Conservation (phyloP, 768 basidiomycete species). For the Lyophyllum shimeji region DNA sequence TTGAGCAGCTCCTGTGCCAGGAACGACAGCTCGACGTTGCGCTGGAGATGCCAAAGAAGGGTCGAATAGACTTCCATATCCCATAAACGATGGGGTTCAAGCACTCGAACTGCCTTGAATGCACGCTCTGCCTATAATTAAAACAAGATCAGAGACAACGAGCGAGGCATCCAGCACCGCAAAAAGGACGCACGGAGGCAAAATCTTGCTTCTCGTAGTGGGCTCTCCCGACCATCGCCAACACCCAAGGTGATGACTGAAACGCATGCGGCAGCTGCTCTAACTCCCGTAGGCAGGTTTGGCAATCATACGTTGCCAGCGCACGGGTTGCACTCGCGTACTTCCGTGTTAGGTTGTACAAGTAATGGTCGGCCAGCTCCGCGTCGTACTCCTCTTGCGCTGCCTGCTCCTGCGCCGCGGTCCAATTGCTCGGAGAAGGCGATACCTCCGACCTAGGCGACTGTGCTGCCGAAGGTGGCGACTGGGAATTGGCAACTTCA, state of each 20-base stretch:
- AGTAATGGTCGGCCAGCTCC: conserved; percentile 77
- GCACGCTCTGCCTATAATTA: conserved; percentile 78
- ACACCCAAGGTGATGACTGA: conserved; percentile 72
- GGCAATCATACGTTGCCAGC: conserved; percentile 74
- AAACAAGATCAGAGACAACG: conserved; percentile 27
- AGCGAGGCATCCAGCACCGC: conserved; percentile 13
- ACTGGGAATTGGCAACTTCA: conserved; percentile 58
- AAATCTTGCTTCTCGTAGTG: conserved; percentile 92
- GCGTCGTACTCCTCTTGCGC: conserved; percentile 71
- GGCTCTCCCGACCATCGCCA: conserved; percentile 82
- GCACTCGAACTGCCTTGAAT: conserved; percentile 75
- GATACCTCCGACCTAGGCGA: conserved; percentile 68
- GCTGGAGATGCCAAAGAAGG: conserved; percentile 91
- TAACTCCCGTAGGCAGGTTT: conserved; percentile 71
- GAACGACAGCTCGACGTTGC: conserved; percentile 82
- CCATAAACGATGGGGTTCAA: conserved; percentile 87
- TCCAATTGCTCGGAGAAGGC: conserved; percentile 62
- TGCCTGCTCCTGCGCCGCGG: conserved; percentile 64
- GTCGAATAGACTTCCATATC: conserved; percentile 98
- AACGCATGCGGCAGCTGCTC: conserved; percentile 74
- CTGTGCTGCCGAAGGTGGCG: conserved; percentile 56
- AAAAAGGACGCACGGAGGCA: conserved; percentile 62
- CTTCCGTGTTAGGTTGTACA: conserved; percentile 76
- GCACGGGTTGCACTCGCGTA: conserved; percentile 82
- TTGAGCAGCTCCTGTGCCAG: conserved; percentile 90